Conservation (phyloP, 2,329 filamentous ascomycete genomes). For the Cladosporium sp. region DNA sequence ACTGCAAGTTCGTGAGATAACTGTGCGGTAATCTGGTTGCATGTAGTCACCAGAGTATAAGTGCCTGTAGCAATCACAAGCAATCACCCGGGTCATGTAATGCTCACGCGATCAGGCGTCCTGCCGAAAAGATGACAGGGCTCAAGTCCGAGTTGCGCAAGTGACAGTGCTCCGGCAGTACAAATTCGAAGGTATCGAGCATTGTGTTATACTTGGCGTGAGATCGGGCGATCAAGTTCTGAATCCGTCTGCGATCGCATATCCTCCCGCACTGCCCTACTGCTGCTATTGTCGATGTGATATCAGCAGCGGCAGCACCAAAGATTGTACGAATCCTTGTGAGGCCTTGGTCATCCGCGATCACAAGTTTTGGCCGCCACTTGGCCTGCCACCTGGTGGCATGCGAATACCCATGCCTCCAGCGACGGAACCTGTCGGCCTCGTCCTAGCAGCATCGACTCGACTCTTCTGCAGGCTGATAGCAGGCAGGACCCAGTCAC, state of each 20-base stretch:
- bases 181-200: neutral
- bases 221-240: neutral
- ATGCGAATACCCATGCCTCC: constrained; percentile 31
- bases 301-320: neutral
- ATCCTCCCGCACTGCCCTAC: neutral
- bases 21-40: no score
- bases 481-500: constrained; percentile 83
- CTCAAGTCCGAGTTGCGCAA: neutral
- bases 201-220: neutral
- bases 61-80: neutral
- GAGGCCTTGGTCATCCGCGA: neutral
- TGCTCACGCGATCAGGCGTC: neutral
- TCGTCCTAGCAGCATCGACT: constrained; percentile 63
- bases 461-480: constrained; percentile 80
- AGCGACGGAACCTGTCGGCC: constrained; percentile 13
- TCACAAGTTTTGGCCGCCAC: constrained; percentile 10
- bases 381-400: constrained; percentile 22
- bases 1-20: no score
- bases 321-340: neutral
- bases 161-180: neutral
- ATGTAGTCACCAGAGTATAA: neutral
- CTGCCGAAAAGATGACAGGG: neutral
- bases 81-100: neutral
- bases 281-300: no score
- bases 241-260: neutral